Conservation (phyloP, 75 land plant genomes). For the Picea sitchensis region DNA sequence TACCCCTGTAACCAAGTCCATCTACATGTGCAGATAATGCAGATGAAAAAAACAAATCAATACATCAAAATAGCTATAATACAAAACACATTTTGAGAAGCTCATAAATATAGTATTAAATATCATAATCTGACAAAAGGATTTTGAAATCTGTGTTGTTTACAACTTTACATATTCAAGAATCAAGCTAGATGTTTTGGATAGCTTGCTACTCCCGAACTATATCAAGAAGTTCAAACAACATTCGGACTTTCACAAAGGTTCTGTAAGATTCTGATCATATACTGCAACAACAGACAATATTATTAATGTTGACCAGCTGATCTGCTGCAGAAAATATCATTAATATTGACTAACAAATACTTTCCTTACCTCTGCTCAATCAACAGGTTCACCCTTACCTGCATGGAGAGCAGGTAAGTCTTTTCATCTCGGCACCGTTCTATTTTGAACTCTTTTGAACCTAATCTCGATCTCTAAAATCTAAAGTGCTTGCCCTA, state of each 20-base stretch:
- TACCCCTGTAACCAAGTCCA: too few species aligned
- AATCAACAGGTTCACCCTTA: too few species aligned
- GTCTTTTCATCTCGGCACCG: too few species aligned
- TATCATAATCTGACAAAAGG: constrained; percentile 75
- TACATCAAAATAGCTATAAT: background rate
- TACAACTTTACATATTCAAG: constrained; percentile 89
- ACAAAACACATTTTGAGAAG: constrained; percentile 58
- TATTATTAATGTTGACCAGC: background rate
- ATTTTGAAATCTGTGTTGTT: constrained; percentile 86
- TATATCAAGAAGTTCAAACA: constrained; percentile 74
- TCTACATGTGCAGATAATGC: background rate
- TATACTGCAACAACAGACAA: constrained; percentile 39
- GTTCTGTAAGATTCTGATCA: constrained; percentile 84
- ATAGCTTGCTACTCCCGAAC: constrained; percentile 71
- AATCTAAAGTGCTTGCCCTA: too few species aligned
- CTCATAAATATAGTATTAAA: constrained; percentile 78
- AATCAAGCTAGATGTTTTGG: constrained; percentile 82
- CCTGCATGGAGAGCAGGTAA: too few species aligned
- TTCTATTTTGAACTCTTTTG: too few species aligned
- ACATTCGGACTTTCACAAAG: constrained; percentile 88
- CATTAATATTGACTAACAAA: background rate
- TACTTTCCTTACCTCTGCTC: background rate
- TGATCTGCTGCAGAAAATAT: too few species aligned
- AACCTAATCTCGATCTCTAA: too few species aligned
- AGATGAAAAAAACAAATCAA: background rate